Evolutionary conservation across 441 rosid genomes (phyloP), one percentile per base, ranked within the genome.

Genomic region (Euphorbia schlechtendalii): DNA sequence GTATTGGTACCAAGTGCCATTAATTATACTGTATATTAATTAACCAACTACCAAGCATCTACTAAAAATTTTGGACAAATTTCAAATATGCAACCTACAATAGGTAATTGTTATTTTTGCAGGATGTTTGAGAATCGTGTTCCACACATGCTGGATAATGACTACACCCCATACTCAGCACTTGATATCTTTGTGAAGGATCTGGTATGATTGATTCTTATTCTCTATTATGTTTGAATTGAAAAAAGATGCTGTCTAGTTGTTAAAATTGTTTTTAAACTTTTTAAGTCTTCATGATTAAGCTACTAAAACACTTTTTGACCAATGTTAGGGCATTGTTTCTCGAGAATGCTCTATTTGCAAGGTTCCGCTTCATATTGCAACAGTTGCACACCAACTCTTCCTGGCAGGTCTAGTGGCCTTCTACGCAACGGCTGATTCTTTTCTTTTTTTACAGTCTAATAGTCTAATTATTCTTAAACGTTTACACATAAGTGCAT

Each of bases 71-170:
- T 48, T 57, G 21, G 34, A 8, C 27, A 21, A 46, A 17, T 57
- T 34, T 30, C 5, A 70, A 62, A 38, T 61, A 17, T n/a, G 56
- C 45, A 21, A 40, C 24, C 11, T 63, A 64, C 57, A 54, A n/a
- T 46, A 8, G 18, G 28, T 15, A 49, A 52, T 17, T 72, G 45
- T 66, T 73, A 46, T 54, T 69, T 61, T 78, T 78, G 82, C 87
- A 94, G 99, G 97, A 90, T 94, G 96, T 86, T 89, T 83, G 96
- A 87, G 82, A 94, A 94, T 73, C 96, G 99, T 24, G 99, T 87
- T 77, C 97, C 97, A 0, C 99, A 94, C 80, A 90, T 94, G 97
- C 67, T 94, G 79, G 96, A 90, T 69, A 86, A 88, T 69, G 97
- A 94, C 76, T 94, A 89, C 57, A 87, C 96, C 67, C 97, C 99